A percentile compares a stretch with the other conserved stretches of the same genome.
These are phyloP conservation scores for Cladosporium velox DNA, from an alignment of 2,329 filamentous ascomycete species.

Conservation along the genomic window DNA sequence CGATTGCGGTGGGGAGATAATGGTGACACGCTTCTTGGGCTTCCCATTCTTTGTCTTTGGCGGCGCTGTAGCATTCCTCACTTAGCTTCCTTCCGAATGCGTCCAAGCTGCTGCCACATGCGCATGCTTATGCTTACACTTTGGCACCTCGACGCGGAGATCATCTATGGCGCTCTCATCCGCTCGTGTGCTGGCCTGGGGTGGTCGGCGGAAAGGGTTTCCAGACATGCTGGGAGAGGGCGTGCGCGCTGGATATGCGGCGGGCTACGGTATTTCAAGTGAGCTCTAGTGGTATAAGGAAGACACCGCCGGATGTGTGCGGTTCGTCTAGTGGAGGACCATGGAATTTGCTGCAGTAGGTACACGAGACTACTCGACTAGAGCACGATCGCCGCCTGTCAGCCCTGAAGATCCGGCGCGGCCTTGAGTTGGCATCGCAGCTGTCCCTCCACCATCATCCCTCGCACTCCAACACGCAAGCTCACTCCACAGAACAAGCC, in stretches of 20 bases:
- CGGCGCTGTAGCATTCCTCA: slow-evolving; percentile 28
- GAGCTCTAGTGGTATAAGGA: not conserved
- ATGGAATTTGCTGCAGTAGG: slow-evolving; percentile 10
- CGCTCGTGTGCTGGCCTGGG: slow-evolving; percentile 26
- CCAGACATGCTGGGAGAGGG: slow-evolving; percentile 31
- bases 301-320: slow-evolving; percentile 5
- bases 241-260: not conserved
- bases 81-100: slow-evolving; percentile 26
- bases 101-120: slow-evolving; percentile 23
- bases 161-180: slow-evolving; percentile 25
- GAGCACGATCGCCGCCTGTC: slow-evolving; percentile 12
- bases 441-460: slow-evolving; percentile 3
- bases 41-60: slow-evolving; percentile 24
- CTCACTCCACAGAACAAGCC: slow-evolving; percentile 13
- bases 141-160: slow-evolving; percentile 23
- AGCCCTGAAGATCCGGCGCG: slow-evolving; percentile 20
- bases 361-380: not conserved
- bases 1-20: slow-evolving; percentile 24
- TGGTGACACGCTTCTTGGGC: slow-evolving; percentile 14
- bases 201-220: slow-evolving; percentile 35
- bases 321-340: not conserved
- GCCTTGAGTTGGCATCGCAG: not conserved
- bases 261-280: not conserved
- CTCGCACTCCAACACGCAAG: not conserved
- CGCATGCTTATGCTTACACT: slow-evolving; percentile 30